Conservation (phyloP, 306 rosid genomes). For the Trichosanthes cucumerina region DNA sequence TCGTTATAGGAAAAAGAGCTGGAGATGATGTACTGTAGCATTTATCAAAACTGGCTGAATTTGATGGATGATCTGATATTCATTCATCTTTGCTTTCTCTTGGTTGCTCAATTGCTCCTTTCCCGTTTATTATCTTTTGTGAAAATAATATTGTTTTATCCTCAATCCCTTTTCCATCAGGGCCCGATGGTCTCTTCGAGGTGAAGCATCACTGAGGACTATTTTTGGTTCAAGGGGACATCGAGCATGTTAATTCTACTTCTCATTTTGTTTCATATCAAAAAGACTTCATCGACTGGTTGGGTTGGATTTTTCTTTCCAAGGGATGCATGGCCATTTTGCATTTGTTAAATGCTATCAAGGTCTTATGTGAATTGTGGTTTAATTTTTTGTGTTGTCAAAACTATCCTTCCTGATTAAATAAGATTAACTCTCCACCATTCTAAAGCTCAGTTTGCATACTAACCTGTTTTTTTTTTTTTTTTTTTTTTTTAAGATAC, state of each 20-base stretch:
- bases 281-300: background rate
- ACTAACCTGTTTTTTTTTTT: too few species aligned
- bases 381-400: background rate
- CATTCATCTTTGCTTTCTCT: background rate
- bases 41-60: background rate
- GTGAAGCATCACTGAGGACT: conserved; percentile 26
- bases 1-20: background rate
- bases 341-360: conserved; percentile 4
- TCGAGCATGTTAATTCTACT: background rate
- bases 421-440: background rate
- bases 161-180: conserved; percentile 11
- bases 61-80: background rate
- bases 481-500: too few species aligned
- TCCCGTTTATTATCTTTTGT: background rate
- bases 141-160: background rate
- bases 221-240: background rate
- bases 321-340: background rate
- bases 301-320: background rate
- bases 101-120: background rate
- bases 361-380: background rate
- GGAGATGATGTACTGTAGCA: background rate
- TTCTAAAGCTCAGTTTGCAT: background rate
- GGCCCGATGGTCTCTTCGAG: conserved; percentile 54
- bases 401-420: conserved; percentile 7
- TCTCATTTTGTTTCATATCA: background rate